Percentiles rank a stretch among this genome's conserved stretches.
These are phyloP conservation scores for Poteriospumella lacustris DNA, from an alignment of 108 stramenopile genomes.

Conservation along the genomic window DNA sequence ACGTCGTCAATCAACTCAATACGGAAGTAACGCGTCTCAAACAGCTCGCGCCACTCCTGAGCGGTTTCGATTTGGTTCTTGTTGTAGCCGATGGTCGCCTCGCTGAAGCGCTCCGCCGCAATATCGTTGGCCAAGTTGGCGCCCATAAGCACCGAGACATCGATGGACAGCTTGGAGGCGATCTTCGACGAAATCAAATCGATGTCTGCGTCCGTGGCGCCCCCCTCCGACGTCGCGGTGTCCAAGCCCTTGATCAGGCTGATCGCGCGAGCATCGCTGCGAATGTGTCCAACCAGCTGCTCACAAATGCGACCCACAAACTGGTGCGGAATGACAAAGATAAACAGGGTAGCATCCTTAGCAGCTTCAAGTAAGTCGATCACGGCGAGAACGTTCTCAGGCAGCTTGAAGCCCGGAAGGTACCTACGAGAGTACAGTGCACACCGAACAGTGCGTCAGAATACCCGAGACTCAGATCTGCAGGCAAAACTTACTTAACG, in stretches of 20 bases:
- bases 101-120: constrained; percentile 81
- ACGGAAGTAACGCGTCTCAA: constrained; percentile 70
- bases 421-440: no score
- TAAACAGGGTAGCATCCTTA: constrained; percentile 69
- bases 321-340: constrained; percentile 94
- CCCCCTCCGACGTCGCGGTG: neutral
- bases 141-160: constrained; percentile 91
- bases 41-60: constrained; percentile 65
- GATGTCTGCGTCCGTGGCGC: no score
- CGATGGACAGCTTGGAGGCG: no score
- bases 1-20: constrained; percentile 77
- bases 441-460: no score
- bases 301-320: constrained; percentile 54
- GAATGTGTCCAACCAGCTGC: neutral
- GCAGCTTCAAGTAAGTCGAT: constrained; percentile 75
- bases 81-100: constrained; percentile 82
- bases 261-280: constrained; percentile 32
- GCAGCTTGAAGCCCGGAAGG: constrained; percentile 77
- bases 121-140: constrained; percentile 94
- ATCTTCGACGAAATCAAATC: no score
- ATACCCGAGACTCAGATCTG: no score
- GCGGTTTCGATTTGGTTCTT: constrained; percentile 63
- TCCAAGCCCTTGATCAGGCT: constrained; percentile 57
- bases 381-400: constrained; percentile 73
- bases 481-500: no score